Evolutionary conservation across 23 red algal genomes (phyloP).

Genomic region (Gracilaria domingensis): DNA sequence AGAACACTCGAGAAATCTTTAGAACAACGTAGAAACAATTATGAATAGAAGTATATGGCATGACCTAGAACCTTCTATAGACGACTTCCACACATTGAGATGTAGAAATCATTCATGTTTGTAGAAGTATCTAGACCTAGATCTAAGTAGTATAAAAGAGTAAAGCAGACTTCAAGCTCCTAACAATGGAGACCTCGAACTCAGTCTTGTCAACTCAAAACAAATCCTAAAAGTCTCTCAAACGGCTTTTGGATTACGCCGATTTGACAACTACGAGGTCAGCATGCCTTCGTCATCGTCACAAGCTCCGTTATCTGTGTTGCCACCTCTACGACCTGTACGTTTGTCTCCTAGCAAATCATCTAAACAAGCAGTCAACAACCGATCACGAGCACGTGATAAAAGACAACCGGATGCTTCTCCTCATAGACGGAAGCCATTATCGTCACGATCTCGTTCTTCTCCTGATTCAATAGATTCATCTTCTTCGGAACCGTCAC

Average conservation of each 20-base stretch:
- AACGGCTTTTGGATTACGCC: not conserved
- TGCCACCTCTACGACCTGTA: not conserved
- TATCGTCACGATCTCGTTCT: not conserved
- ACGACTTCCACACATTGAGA: no score
- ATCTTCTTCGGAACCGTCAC: not conserved
- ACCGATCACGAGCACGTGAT: not conserved
- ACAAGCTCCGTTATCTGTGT: conserved; percentile 1
- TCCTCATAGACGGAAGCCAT: not conserved
- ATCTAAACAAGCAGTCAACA: not conserved
- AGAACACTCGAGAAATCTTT: no score
- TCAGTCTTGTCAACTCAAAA: no score
- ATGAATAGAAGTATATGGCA: no score
- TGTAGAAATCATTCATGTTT: no score
- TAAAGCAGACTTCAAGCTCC: no score
- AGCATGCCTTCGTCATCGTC: conserved; percentile 8
- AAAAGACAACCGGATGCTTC: not conserved
- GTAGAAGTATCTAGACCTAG: no score
- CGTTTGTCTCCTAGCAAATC: not conserved
- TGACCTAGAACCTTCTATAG: no score
- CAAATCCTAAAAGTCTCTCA: conserved; percentile 3
- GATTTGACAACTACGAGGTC: not conserved
- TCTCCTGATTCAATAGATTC: not conserved
- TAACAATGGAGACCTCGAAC: no score
- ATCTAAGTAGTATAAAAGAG: no score
- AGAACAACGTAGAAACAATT: no score